Percentiles rank a stretch among this genome's conserved stretches.
phyloP scores from a whole-genome alignment of 805 yeast species.

The Vanderwaltozyma yarrowii region DNA sequence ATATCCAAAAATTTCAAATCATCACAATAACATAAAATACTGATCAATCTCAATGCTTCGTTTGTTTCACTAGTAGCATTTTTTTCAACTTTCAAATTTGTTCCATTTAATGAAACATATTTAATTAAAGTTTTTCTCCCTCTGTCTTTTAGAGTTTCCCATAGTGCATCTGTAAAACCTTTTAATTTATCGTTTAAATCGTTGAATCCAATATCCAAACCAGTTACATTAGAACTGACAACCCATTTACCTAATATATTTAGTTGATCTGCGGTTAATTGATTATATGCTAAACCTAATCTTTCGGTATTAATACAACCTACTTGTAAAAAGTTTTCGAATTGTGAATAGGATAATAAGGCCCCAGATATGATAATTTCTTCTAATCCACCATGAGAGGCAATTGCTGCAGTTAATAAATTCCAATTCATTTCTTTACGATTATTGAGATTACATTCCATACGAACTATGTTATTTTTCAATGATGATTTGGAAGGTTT shows the following conservation, averaged over 20 bases:
- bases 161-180: slow-evolving; percentile 19
- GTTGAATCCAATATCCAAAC: slow-evolving; percentile 78
- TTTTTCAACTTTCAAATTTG: slow-evolving; percentile 43
- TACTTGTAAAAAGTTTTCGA: slow-evolving; percentile 48
- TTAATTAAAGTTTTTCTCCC: slow-evolving; percentile 26
- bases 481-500: slow-evolving; percentile 31
- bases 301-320: slow-evolving; percentile 51
- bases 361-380: slow-evolving; percentile 80
- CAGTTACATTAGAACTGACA: slow-evolving; percentile 38
- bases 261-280: slow-evolving; percentile 50
- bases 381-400: slow-evolving; percentile 67
- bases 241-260: slow-evolving; percentile 51
- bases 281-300: slow-evolving; percentile 75
- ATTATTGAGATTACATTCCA: slow-evolving; percentile 29
- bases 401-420: slow-evolving; percentile 62
- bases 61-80: slow-evolving; percentile 30
- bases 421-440: slow-evolving; percentile 81
- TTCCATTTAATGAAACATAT: slow-evolving; percentile 54
- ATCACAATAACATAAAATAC: slow-evolving; percentile 43
- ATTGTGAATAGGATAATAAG: slow-evolving; percentile 44
- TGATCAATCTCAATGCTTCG: slow-evolving; percentile 33
- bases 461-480: slow-evolving; percentile 25
- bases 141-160: slow-evolving; percentile 15
- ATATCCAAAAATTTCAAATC: slow-evolving; percentile 63
- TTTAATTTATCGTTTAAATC: slow-evolving; percentile 38